Conservation (phyloP, 345 rosid species). For the Citrus cavaleriei region DNA sequence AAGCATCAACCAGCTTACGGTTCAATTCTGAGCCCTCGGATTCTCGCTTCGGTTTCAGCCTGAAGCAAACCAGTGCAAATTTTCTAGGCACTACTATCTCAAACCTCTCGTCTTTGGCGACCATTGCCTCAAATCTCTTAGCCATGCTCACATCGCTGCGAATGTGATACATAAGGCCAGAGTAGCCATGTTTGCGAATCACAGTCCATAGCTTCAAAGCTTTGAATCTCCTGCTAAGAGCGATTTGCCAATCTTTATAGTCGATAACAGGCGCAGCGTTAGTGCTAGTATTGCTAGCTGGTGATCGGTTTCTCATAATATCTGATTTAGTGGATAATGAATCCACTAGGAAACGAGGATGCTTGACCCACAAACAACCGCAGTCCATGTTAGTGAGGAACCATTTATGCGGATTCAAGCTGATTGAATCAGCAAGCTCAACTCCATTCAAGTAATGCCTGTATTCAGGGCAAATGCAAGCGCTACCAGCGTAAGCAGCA, state of each 20-base stretch:
- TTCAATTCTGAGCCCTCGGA: background rate
- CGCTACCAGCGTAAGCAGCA: constrained; percentile 30
- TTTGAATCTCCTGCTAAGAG: constrained; percentile 24
- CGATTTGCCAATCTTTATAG: constrained; percentile 37
- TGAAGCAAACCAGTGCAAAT: constrained; percentile 46
- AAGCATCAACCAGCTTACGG: constrained; percentile 6
- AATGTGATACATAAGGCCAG: constrained; percentile 18
- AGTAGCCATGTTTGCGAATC: constrained; percentile 26
- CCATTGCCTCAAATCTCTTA: constrained; percentile 30
- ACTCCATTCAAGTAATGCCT: background rate
- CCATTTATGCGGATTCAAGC: background rate
- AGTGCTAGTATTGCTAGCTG: background rate
- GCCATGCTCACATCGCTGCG: constrained; percentile 30
- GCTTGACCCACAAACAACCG: constrained; percentile 29
- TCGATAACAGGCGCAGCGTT: constrained; percentile 3
- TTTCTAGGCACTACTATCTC: constrained; percentile 28
- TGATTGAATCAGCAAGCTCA: background rate
- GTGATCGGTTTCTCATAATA: background rate
- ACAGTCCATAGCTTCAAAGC: constrained; percentile 40
- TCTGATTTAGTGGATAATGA: constrained; percentile 16
- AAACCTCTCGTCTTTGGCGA: constrained; percentile 18
- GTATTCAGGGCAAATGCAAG: constrained; percentile 18
- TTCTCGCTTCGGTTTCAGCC: constrained; percentile 14
- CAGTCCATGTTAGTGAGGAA: constrained; percentile 24
- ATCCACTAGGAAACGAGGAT: background rate